Evolutionary conservation across 2,329 filamentous ascomycete genomes (phyloP).

Genomic region (Gaeumannomyces tritici): DNA sequence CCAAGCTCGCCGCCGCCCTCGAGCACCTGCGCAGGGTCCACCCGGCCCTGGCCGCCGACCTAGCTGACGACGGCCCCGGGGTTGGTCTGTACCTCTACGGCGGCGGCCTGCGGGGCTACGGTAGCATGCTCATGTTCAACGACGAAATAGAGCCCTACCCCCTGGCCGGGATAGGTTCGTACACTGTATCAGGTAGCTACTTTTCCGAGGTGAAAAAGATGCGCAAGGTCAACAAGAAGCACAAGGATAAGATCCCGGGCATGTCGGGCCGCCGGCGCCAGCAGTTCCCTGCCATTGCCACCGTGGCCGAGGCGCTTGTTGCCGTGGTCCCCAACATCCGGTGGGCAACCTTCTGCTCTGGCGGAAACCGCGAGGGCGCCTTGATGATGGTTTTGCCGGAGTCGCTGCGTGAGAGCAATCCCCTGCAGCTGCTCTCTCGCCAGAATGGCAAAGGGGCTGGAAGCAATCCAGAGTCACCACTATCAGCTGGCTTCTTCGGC

Average conservation of each 20-base stretch:
- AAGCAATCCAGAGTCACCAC: neutral
- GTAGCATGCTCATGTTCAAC: slow-evolving; percentile 76
- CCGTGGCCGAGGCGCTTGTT: slow-evolving; percentile 68
- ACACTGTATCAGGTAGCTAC: slow-evolving; percentile 49
- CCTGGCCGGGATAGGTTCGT: slow-evolving; percentile 73
- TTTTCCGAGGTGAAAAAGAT: slow-evolving; percentile 49
- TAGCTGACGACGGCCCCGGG: slow-evolving; percentile 22
- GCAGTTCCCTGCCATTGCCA: slow-evolving; percentile 77
- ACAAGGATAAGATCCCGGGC: slow-evolving; percentile 56
- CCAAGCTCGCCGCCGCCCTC: slow-evolving; percentile 52
- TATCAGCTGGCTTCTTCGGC: neutral
- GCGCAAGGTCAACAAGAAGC: slow-evolving; percentile 37
- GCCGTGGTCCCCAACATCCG: slow-evolving; percentile 60
- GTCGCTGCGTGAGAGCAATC: slow-evolving; percentile 52
- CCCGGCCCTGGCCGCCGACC: slow-evolving; percentile 31
- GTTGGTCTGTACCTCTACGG: slow-evolving; percentile 78
- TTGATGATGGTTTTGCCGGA: slow-evolving; percentile 61
- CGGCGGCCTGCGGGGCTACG: slow-evolving; percentile 84
- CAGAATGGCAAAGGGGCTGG: neutral
- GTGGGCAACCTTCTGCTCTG: slow-evolving; percentile 70
- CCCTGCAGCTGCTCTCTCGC: slow-evolving; percentile 38
- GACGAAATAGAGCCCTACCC: slow-evolving; percentile 70
- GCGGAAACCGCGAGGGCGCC: slow-evolving; percentile 77
- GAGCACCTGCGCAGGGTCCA: slow-evolving; percentile 37
- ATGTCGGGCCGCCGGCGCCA: slow-evolving; percentile 69